Percentiles rank a stretch among this genome's conserved stretches.
Conservation (phyloP, 495 filamentous ascomycete species). For the Penicillium macrosclerotiorum region DNA sequence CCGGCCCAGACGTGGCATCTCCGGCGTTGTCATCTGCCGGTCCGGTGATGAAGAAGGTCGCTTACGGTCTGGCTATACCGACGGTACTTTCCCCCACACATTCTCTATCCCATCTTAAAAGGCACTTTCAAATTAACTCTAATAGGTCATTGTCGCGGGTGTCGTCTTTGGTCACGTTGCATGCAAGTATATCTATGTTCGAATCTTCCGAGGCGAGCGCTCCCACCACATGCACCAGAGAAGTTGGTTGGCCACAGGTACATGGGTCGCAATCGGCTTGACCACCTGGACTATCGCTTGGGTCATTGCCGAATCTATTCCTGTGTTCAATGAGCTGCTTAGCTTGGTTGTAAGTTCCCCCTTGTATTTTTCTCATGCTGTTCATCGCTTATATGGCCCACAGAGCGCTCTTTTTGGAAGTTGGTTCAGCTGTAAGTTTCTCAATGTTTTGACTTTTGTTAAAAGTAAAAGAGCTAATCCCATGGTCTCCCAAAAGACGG, state of each 20-base stretch:
- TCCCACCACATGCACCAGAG: conserved; percentile 55
- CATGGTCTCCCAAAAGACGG: conserved; percentile 30
- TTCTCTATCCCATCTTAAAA: background rate
- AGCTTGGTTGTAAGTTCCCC: conserved; percentile 27
- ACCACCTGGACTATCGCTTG: conserved; percentile 59
- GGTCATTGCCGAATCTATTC: conserved; percentile 68
- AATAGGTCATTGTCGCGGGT: conserved; percentile 56
- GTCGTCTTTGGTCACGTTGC: conserved; percentile 65
- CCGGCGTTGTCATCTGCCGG: conserved; percentile 69
- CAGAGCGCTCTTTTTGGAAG: conserved; percentile 33
- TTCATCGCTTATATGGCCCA: conserved; percentile 6
- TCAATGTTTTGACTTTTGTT: background rate
- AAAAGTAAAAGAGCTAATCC: conserved; percentile 3
- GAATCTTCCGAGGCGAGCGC: conserved; percentile 50
- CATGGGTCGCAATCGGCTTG: conserved; percentile 59
- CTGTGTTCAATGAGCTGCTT: conserved; percentile 65
- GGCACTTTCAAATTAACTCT: background rate
- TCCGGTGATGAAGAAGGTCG: conserved; percentile 60
- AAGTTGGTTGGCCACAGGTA: conserved; percentile 41
- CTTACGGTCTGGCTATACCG: conserved; percentile 73
- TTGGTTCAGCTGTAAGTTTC: conserved; percentile 40
- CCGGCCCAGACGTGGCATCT: conserved; percentile 61
- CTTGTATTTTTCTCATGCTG: too few relatives aligned
- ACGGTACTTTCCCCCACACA: conserved; percentile 30
- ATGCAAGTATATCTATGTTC: conserved; percentile 61